Evolutionary conservation across 2,329 filamentous ascomycete species (phyloP), one percentile per base, ranked within the genome.

Genomic region (Emericellopsis atlantica): DNA sequence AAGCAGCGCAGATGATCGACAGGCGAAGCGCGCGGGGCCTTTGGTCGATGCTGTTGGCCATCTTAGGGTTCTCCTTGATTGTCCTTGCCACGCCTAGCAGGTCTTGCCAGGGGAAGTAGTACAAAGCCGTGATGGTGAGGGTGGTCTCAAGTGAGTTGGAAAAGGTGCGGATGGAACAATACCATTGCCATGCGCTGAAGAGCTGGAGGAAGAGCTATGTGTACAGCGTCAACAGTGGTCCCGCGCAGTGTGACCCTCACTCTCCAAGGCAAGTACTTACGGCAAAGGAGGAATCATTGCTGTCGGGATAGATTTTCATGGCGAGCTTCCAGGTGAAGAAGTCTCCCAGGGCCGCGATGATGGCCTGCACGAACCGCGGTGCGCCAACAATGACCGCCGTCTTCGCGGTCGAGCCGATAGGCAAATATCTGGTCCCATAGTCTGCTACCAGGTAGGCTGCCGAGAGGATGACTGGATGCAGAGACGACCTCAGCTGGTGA

Each of bases 141-240:
- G 84, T 84, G n/a, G 83, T 87, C 66, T 98, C 92, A 5, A 96
- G 67, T 40, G 81, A 92, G 62, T 98, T 98, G 41, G 90, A 95
- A 54, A 98, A 82, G 1, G 92, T 95, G 37, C 92, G 76, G 0
- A 88, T 90, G 2, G 88, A 92, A 62, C 83, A 92, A 61, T 92
- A 96, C 85, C 86, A 96, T 58, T 95, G 87, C 88, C 92, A 98
- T 6, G 92, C 58, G 41, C 51, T 62, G 42, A 57, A 52, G 22
- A 61, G 50, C 32, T 61, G 55, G 26, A 63, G 54, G 42, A 62
- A 54, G 14, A 64, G 54, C 60, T 63, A 39, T n/a, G 11, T 29
- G 26, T 7, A 12, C 3, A 6, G 12, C 6, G 26, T 29, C 26
- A 29, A 6, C 26, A 29, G 9, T 29, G 26, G 12, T 9, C 26